phyloP scores from a whole-genome alignment of 1,139 yeast genomes.

The Cylindricascospora bacillispora region DNA sequence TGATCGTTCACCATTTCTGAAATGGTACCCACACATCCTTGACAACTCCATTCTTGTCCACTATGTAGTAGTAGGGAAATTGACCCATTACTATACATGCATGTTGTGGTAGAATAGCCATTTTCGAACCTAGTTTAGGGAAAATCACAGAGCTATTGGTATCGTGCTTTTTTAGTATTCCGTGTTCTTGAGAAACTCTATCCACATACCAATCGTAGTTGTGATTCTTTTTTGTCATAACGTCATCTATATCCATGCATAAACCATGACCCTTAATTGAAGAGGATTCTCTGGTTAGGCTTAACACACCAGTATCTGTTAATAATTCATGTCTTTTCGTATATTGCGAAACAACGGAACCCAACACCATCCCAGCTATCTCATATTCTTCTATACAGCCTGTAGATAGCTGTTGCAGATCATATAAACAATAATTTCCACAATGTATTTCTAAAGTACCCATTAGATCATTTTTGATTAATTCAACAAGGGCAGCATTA shows the following conservation, averaged over 20 bases:
- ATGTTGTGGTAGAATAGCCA: conserved; percentile 57
- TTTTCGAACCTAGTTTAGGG: conserved; percentile 37
- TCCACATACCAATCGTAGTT: conserved; percentile 39
- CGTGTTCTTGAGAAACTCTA: conserved; percentile 54
- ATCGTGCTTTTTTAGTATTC: conserved; percentile 41
- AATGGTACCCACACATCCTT: conserved; percentile 64
- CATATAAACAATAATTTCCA: conserved; percentile 65
- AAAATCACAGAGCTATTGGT: conserved; percentile 5
- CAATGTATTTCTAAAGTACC: conserved; percentile 62
- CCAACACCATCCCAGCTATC: conserved; percentile 46
- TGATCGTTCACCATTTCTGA: conserved; percentile 46
- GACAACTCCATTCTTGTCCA: conserved; percentile 38
- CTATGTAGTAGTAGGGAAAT: conserved; percentile 45
- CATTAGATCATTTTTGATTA: conserved; percentile 32
- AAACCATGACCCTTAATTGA: conserved; percentile 37
- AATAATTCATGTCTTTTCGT: conserved; percentile 45
- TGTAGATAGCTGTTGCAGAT: conserved; percentile 64
- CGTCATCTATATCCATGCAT: conserved; percentile 12
- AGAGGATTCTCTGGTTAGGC: conserved; percentile 53
- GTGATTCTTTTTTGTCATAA: conserved; percentile 3
- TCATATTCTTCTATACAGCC: conserved; percentile 37
- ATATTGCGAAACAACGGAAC: conserved; percentile 53
- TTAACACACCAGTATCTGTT: conserved; percentile 62
- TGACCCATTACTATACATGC: conserved; percentile 61
- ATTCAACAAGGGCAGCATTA: conserved; percentile 15